Evolutionary conservation across 2,329 filamentous ascomycete genomes (phyloP), one percentile per base, ranked within the genome.

Genomic region (Fusarium xyrophilum): DNA sequence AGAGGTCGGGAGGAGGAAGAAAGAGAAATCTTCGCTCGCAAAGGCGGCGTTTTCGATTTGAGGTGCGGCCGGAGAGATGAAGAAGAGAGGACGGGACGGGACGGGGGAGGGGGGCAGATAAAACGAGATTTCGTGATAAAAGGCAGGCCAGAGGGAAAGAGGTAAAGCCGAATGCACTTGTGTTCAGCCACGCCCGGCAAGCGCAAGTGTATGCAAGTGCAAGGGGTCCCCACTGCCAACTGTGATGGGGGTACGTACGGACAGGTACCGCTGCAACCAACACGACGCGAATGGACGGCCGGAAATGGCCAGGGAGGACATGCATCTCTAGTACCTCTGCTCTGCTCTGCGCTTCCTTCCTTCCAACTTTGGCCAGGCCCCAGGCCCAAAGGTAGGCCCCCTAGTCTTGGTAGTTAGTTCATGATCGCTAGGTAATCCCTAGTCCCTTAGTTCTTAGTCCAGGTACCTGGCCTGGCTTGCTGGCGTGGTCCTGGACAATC

Each of bases 101-200:
- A 72, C 70, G 63, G 60, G 67, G 64, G 61, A 70, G 61, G 65
- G 66, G 44, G 55, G 46, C 50, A 65, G 67, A 58, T 53, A 67
- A 69, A 65, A 70, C 69, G 70, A 60, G 70, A 73, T 72, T 73
- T 74, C 71, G 67, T 72, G 72, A 73, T 74, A 65, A 63, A 68
- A 68, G 57, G 63, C 36, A 65, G 60, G 42, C 47, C 43, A 53
- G 69, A 63, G 59, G 30, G 36, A 53, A 36, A 55, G 67, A 69
- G 69, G 70, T 65, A 74, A 74, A 66, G 67, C 59, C 48, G 65
- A 71, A 63, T 68, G 60, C 64, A 64, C 66, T 62, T 71, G 69
- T 70, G 72, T 74, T 74, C 72, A 74, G 72, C 72, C 72, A 74
- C 66, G 60, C 50, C 59, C 39, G 61, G 56, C 44, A 61, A 54